Evolutionary conservation across 2,329 filamentous ascomycete genomes (phyloP), one percentile per base, ranked within the genome.

Genomic region (Fusarium sublunatum): DNA sequence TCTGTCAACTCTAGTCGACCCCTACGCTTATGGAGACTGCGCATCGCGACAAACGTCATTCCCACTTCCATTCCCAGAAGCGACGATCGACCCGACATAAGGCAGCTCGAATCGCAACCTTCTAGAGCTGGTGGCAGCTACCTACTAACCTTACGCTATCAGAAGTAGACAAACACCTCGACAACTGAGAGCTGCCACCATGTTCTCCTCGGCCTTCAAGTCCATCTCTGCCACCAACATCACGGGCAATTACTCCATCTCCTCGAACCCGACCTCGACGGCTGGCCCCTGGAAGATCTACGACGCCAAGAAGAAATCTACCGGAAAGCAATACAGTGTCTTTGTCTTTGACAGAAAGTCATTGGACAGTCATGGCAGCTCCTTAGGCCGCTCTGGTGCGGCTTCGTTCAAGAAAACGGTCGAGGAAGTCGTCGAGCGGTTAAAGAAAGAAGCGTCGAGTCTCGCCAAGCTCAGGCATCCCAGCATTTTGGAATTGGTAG

Each of bases 241-340:
- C 79, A 89, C 88, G 58, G 88, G 90, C 74, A 96, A 97, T 79
- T 99, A 99, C 78, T 87, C 90, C 68, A 83, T 98, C 66, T 89
- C 92, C 22, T 83, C 88, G 25, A 87, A 86, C 58, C 86, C 91
- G 10, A 89, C 87, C n/a, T 91, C 92, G 47, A 87, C 87, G 48
- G 91, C 93, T 13, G 95, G 95, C 15, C 92, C 93, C 56, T 99
- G 95, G 95, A 96, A 93, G 81, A 95, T 99, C 72, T 94, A 94
- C 83, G 93, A 97, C 79, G 93, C 91, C 57, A 98, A 96, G 82
- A 96, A 96, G 80, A 98, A 97, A 79, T 92, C 91, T 28, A 97
- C 93, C 0, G 92, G 91, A 67, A 96, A 95, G 75, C 77, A 89
- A 7, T 95, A 90, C 52, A 97, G 93, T 13, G 88, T 98, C 67